Percentiles rank a stretch among this genome's conserved stretches.
Conservation (phyloP, 2,329 filamentous ascomycete species). For the Clarireedia hainanense region DNA sequence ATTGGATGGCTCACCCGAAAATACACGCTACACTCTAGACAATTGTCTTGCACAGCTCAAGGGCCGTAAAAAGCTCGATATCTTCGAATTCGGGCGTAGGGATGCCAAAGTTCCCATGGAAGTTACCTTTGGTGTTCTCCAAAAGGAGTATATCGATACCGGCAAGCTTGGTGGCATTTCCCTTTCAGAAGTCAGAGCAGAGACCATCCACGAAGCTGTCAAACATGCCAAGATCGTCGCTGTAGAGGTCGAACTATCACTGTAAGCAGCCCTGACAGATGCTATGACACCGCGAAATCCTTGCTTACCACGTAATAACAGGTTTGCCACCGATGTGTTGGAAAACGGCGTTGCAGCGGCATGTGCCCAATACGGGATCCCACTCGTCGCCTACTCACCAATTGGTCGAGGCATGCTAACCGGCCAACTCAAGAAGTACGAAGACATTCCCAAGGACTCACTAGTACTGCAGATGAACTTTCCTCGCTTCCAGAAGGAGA, state of each 20-base stretch:
- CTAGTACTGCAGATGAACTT: slow-evolving; percentile 34
- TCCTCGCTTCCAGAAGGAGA: slow-evolving; percentile 54
- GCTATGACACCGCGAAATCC: too few species aligned
- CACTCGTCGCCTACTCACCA: slow-evolving; percentile 56
- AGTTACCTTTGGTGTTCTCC: slow-evolving; percentile 17
- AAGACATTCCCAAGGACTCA: slow-evolving; percentile 45
- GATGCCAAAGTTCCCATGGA: slow-evolving; percentile 36
- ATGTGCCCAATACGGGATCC: slow-evolving; percentile 55
- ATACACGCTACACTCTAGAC: slow-evolving; percentile 47
- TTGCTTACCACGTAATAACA: too few species aligned
- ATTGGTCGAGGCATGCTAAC: slow-evolving; percentile 54
- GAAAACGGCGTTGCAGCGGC: slow-evolving; percentile 32
- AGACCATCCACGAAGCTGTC: slow-evolving; percentile 32
- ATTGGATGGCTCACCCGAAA: slow-evolving; percentile 13
- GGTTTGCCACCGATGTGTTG: not conserved
- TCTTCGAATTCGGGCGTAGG: slow-evolving; percentile 42
- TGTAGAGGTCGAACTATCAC: slow-evolving; percentile 34
- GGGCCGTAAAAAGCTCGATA: slow-evolving; percentile 40
- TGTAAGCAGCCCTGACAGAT: not conserved
- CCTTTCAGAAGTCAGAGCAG: slow-evolving; percentile 33
- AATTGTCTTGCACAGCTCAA: slow-evolving; percentile 40
- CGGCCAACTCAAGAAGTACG: slow-evolving; percentile 38
- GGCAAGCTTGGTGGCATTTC: slow-evolving; percentile 36
- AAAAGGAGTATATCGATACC: slow-evolving; percentile 29
- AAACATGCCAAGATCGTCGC: slow-evolving; percentile 30